Conservation (phyloP, 108 stramenopile genomes). For the Nitzschia putrida region DNA sequence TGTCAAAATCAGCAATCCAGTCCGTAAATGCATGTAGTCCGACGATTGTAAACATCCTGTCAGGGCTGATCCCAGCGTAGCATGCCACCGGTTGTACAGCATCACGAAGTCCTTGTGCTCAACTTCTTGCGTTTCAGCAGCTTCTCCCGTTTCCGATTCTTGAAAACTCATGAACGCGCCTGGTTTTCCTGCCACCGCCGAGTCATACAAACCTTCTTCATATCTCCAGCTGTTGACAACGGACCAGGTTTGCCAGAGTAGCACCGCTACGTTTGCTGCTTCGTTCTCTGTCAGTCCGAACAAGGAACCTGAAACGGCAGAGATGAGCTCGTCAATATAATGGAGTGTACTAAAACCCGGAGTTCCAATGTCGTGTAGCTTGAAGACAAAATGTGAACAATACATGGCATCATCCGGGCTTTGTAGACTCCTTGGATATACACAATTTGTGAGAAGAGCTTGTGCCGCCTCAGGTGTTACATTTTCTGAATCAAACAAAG, state of each 20-base stretch:
- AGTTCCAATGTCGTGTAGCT: constrained; percentile 75
- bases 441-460: constrained; percentile 69
- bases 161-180: constrained; percentile 34
- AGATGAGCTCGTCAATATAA: constrained; percentile 66
- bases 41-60: constrained; percentile 73
- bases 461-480: constrained; percentile 34
- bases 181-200: constrained; percentile 60
- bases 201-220: constrained; percentile 69
- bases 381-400: constrained; percentile 70
- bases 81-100: constrained; percentile 81
- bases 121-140: constrained; percentile 34
- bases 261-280: constrained; percentile 76
- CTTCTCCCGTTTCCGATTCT: constrained; percentile 22
- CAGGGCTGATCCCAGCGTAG: constrained; percentile 59
- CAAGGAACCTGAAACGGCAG: constrained; percentile 58
- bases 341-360: constrained; percentile 79
- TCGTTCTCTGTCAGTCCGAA: constrained; percentile 87
- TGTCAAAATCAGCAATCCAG: constrained; percentile 74
- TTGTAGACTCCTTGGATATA: constrained; percentile 69
- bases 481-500: constrained; percentile 38
- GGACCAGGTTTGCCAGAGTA: constrained; percentile 77
- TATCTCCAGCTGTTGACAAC: constrained; percentile 77
- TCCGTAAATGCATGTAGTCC: constrained; percentile 85
- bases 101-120: constrained; percentile 49
- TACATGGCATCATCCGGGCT: constrained; percentile 88